Evolutionary conservation across 2,329 filamentous ascomycete genomes (phyloP).

Genomic region (Amylocarpus encephaloides): DNA sequence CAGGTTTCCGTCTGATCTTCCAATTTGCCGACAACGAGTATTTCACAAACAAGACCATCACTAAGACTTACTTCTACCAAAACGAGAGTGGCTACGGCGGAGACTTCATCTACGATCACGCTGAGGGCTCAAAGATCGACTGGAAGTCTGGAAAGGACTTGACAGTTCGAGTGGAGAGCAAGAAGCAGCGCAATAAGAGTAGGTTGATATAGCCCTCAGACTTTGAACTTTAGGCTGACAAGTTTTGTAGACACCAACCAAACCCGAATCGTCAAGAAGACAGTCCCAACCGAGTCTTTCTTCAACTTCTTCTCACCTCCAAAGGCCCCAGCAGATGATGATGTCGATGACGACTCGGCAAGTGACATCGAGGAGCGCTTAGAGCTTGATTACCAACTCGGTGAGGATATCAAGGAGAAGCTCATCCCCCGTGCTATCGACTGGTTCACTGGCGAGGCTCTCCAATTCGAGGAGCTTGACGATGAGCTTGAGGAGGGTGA

Average conservation of each 20-base stretch:
- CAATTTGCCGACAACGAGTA: constrained; percentile 93
- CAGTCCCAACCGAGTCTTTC: constrained; percentile 96
- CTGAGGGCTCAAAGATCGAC: constrained; percentile 95
- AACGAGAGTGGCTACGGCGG: constrained; percentile 97
- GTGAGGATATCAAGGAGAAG: constrained; percentile 99
- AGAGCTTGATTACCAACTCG: constrained; percentile 96
- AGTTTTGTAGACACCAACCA: constrained; percentile 80
- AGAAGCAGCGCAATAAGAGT: constrained; percentile 99
- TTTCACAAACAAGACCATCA: constrained; percentile 95
- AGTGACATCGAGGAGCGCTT: constrained; percentile 95
- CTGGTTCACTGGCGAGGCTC: constrained; percentile 98
- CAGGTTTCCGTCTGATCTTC: constrained; percentile 96
- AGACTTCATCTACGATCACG: constrained; percentile 99
- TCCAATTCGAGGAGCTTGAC: constrained; percentile 91
- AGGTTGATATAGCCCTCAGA: constrained; percentile 33
- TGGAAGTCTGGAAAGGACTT: constrained; percentile 93
- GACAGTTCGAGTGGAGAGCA: constrained; percentile 92
- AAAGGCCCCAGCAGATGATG: constrained; percentile 70
- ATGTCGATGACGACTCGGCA: constrained; percentile 65
- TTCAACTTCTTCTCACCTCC: constrained; percentile 91
- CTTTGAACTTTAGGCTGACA: not conserved
- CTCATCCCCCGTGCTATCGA: constrained; percentile 96
- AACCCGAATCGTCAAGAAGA: constrained; percentile 98
- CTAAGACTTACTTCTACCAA: constrained; percentile 99
- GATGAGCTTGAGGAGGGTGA: constrained; percentile 77